Evolutionary conservation across 208 protist species (phyloP), one percentile per base, ranked within the genome.

Genomic region (Leptomonas pyrrhocoris): DNA sequence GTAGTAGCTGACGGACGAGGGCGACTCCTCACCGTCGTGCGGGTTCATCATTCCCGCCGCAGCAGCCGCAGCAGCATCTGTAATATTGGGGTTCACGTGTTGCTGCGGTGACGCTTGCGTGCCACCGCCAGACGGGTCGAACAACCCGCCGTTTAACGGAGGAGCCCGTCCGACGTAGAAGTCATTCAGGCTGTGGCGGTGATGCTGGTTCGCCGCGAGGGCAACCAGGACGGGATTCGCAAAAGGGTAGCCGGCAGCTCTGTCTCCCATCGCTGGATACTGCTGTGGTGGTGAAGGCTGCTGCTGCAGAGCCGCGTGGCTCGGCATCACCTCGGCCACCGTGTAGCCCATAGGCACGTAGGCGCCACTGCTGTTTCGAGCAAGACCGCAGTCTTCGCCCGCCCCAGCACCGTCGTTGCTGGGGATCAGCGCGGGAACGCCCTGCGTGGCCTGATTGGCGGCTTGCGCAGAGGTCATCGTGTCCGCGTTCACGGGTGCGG

Each of bases 271-370:
- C 5, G 25, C 34, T 15, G n/a, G 23, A 12, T 59, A 63, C 57
- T 77, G 61, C 40, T 57, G 58, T 18, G 49, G 58, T 34, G 48
- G 25, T 30, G 27, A 38, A 2, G 51, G 50, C 0, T 70, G 62
- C 18, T 57, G 40, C 18, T 45, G 54, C 25, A 15, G 5, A 2
- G 40, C 3, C 4, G 48, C 19, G 56, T 34, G 30, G 62, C 25
- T 16, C 15, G 50, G 73, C 25, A 81, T 56, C 23, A 86, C 81
- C 67, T 86, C 81, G 2, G 81, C 81, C 0, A 86, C 68, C 6
- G 74, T 78, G 71, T 86, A 86, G 34, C 78, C 74, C 15, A 68
- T 56, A 15, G 77, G 77, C 36, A 68, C 67, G 57, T 72, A 74
- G 5, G 49, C 63, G 1, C 72, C 57, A 11, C 59, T 25, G 31